Conservation (phyloP, 768 basidiomycete genomes). For the Pleurotus cornucopiae region DNA sequence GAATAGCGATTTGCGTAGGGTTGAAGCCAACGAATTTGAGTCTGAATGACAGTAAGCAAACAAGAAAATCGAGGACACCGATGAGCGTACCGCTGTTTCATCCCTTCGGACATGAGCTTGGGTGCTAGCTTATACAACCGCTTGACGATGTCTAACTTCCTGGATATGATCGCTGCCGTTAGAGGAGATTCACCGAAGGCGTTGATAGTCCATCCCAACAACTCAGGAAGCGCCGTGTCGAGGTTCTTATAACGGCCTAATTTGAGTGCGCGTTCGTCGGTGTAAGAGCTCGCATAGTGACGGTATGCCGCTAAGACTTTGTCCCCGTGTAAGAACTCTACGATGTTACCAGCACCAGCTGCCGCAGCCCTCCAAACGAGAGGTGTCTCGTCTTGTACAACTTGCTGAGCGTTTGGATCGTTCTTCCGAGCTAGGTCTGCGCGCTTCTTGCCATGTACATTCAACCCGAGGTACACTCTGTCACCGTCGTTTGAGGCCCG, state of each 20-base stretch:
- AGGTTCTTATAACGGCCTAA: conserved; percentile 34
- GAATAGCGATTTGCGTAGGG: conserved; percentile 38
- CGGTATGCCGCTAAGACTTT: conserved; percentile 47
- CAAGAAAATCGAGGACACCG: not conserved
- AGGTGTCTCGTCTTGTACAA: conserved; percentile 14
- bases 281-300: conserved; percentile 40
- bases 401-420: conserved; percentile 37
- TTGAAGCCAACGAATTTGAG: conserved; percentile 45
- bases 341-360: conserved; percentile 24
- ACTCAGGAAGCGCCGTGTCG: conserved; percentile 36
- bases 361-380: conserved; percentile 43
- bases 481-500: conserved; percentile 30
- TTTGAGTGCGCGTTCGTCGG: conserved; percentile 37
- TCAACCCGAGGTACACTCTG: conserved; percentile 52
- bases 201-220: conserved; percentile 48
- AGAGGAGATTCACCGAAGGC: conserved; percentile 50
- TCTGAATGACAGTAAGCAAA: conserved; percentile 20
- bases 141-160: conserved; percentile 37
- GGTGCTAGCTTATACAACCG: conserved; percentile 39
- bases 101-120: conserved; percentile 31
- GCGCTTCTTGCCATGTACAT: conserved; percentile 62
- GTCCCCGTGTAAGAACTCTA: conserved; percentile 45
- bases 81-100: conserved; percentile 39
- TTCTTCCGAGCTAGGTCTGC: conserved; percentile 46
- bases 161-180: conserved; percentile 35